Percentiles rank a stretch among this genome's conserved stretches.
phyloP scores from a whole-genome alignment of 2,329 filamentous ascomycete species.

The Microthyrium microscopicum region DNA sequence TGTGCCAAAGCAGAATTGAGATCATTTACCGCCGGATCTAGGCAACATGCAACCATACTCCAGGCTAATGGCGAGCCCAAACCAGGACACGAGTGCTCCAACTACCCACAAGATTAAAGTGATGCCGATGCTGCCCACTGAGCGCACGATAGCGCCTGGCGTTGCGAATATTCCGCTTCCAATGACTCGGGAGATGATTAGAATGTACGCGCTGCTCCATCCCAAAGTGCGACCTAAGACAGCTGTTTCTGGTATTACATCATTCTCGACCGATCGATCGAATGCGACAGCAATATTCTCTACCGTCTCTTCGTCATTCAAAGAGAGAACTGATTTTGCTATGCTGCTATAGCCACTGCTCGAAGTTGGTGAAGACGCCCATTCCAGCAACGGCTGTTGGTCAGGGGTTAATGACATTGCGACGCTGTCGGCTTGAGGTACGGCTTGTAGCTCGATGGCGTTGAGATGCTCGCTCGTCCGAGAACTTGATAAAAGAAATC shows the following conservation, averaged over 20 bases:
- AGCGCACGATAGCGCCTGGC: conserved; percentile 38
- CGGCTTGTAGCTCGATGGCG: too few species aligned
- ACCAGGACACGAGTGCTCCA: conserved; percentile 43
- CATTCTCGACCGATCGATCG: conserved; percentile 2
- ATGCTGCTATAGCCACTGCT: too few species aligned
- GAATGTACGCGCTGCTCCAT: conserved; percentile 7
- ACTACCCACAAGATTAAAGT: conserved; percentile 46
- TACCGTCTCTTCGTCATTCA: too few species aligned
- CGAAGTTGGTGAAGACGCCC: too few species aligned
- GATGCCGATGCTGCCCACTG: conserved; percentile 43
- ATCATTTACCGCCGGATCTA: conserved; percentile 22
- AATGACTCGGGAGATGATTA: conserved; percentile 26
- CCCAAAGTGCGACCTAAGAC: conserved; percentile 4
- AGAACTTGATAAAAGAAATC: too few species aligned
- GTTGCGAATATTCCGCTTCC: conserved; percentile 53
- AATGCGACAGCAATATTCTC: too few species aligned
- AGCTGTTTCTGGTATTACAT: conserved; percentile 7
- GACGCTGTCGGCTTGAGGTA: too few species aligned
- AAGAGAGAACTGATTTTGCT: too few species aligned
- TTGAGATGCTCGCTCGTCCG: too few species aligned
- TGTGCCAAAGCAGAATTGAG: background rate
- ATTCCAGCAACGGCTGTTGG: too few species aligned
- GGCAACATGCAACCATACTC: conserved; percentile 51
- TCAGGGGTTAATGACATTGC: too few species aligned
- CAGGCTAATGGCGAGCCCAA: conserved; percentile 46